These are phyloP conservation scores for Rhynchospora pubera DNA, from an alignment of 176 grass and related monocot genomes.

Conservation along the genomic window DNA sequence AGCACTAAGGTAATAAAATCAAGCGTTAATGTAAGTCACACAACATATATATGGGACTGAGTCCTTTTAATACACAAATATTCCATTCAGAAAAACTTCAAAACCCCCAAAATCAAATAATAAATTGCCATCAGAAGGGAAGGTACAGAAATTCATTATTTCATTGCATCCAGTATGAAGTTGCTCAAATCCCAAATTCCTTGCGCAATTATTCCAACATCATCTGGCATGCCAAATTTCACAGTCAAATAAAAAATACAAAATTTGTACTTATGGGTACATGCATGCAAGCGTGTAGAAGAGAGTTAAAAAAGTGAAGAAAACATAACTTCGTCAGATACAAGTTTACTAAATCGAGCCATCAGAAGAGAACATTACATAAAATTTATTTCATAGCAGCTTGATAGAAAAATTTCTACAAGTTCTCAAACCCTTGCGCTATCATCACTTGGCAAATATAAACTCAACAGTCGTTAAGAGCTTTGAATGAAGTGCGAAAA, in stretches of 20 bases:
- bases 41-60: too few species aligned
- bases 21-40: too few species aligned
- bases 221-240: slow-evolving; percentile 28
- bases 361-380: slow-evolving; percentile 21
- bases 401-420: neutral
- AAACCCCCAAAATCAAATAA: neutral
- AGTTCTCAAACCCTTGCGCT: slow-evolving; percentile 39
- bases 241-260: neutral
- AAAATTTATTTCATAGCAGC: slow-evolving; percentile 11
- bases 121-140: slow-evolving; percentile 36
- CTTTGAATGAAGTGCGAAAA: neutral
- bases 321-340: neutral
- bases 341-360: slow-evolving; percentile 3
- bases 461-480: neutral
- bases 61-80: too few species aligned
- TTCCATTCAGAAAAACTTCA: neutral
- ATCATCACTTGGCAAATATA: slow-evolving; percentile 27
- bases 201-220: too few species aligned
- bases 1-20: too few species aligned
- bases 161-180: slow-evolving; percentile 44
- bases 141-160: too few species aligned
- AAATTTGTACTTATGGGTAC: too few species aligned
- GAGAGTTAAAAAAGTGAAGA: neutral
- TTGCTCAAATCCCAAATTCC: slow-evolving; percentile 60
- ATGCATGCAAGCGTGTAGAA: neutral